A percentile compares a stretch with the other conserved stretches of the same genome.
phyloP scores from a whole-genome alignment of 495 filamentous ascomycete genomes.

The Geopyxis carbonaria region DNA sequence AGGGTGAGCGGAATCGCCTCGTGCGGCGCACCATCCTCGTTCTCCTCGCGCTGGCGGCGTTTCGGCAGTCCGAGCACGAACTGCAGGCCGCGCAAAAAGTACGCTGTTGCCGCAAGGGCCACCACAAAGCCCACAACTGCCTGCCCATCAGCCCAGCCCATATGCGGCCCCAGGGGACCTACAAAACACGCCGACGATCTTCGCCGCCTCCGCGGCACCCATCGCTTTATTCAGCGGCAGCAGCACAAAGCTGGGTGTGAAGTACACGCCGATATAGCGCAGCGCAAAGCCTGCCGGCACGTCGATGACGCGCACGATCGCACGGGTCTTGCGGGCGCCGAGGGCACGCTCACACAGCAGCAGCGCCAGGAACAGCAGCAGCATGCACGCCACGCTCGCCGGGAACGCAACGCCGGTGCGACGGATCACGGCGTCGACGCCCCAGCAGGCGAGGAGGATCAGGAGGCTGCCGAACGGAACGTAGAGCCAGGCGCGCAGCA shows the following conservation, averaged over 20 bases:
- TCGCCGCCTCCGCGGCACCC: slow-evolving; percentile 34
- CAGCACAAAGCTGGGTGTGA: slow-evolving; percentile 38
- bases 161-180: slow-evolving; percentile 10
- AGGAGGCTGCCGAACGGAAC: slow-evolving; percentile 32
- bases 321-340: slow-evolving; percentile 31
- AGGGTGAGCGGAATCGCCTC: slow-evolving; percentile 21
- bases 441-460: slow-evolving; percentile 36
- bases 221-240: slow-evolving; percentile 36
- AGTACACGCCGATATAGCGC: slow-evolving; percentile 38
- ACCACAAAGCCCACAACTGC: slow-evolving; percentile 36
- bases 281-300: slow-evolving; percentile 38
- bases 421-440: slow-evolving; percentile 33
- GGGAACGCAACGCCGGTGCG: slow-evolving; percentile 35
- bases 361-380: slow-evolving; percentile 33
- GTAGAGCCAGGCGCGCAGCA: slow-evolving; percentile 33
- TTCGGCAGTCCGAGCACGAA: slow-evolving; percentile 33
- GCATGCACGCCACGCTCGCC: slow-evolving; percentile 35
- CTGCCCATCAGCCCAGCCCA: background rate
- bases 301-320: slow-evolving; percentile 31
- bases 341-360: slow-evolving; percentile 30
- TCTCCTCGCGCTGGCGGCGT: slow-evolving; percentile 27
- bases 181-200: slow-evolving; percentile 39
- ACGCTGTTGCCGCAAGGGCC: slow-evolving; percentile 32
- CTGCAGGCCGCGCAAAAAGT: slow-evolving; percentile 34
- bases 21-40: slow-evolving; percentile 18